Evolutionary conservation across 805 yeast species (phyloP), one percentile per base, ranked within the genome.

Genomic region (Saturnispora serradocipensis): DNA sequence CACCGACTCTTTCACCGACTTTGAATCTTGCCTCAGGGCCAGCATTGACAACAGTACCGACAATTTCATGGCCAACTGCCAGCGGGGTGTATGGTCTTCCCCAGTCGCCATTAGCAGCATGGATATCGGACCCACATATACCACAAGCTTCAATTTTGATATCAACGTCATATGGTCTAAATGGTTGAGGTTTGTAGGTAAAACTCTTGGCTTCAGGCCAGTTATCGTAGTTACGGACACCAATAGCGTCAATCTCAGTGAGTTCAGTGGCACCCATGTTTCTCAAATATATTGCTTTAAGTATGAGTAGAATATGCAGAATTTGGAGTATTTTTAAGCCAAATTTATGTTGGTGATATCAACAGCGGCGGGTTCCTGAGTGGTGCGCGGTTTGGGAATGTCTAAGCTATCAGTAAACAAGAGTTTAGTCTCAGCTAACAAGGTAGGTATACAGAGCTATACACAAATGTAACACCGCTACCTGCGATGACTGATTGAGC

Each of bases 71-170:
- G 9, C 79, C 79, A n/a, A 71, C 75, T 20, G 62, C 61, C 28
- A 61, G 39, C 36, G 62, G 59, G 9, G 54, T 24, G 27, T 51
- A 56, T 1, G 43, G 45, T 22, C 42, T 43, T 10, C 61, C 57
- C 63, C 62, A 60, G 16, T 54, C 55, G 43, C 72, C 76, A n/a
- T 61, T 57, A 24, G 70, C 65, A 42, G 73, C 66, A 61, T 76
- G 80, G 49, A 76, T 66, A 60, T 75, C 81, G 3, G 78, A 71
- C 3, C 79, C 79, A 59, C 80, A 76, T 35, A 76, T 63, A 36
- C 80, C 80, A 39, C 77, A 72, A 51, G 68, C 73, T 53, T 68
- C 69, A 42, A 75, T 75, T 54, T 74, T 71, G 43, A 76, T 61
- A 39, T 75, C 69, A n/a, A 71, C 74, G 56, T 76, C 60, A 1